Conservation (phyloP, 371 early-diverging fungal genomes). For the Apophysomyces sp. region DNA sequence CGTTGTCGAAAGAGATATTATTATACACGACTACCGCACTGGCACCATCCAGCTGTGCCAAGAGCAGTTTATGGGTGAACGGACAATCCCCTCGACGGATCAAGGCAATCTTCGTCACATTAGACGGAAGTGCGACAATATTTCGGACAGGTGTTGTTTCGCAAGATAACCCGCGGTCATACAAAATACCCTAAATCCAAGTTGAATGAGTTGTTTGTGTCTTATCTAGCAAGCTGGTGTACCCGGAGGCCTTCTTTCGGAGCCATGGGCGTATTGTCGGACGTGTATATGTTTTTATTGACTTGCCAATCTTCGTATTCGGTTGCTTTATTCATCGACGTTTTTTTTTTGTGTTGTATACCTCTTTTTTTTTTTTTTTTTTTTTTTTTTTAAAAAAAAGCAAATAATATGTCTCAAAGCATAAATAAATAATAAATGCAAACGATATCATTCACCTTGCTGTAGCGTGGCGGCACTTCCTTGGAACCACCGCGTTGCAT, state of each 20-base stretch:
- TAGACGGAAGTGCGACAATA: not conserved
- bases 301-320: constrained; percentile 19
- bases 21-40: constrained; percentile 28
- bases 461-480: constrained; percentile 13
- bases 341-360: not conserved
- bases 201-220: not conserved
- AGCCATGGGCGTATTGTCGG: constrained; percentile 11
- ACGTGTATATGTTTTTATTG: not conserved
- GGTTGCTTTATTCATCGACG: not conserved
- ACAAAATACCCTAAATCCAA: constrained; percentile 17
- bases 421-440: not conserved
- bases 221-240: not conserved
- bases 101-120: constrained; percentile 23
- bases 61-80: constrained; percentile 24
- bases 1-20: constrained; percentile 18
- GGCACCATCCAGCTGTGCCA: constrained; percentile 33
- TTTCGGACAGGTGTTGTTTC: not conserved
- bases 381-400: too few species aligned
- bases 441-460: constrained; percentile 11
- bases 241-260: constrained; percentile 18
- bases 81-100: constrained; percentile 25
- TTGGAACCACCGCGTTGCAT: constrained; percentile 19
- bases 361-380: too few species aligned
- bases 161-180: constrained; percentile 23
- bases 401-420: not conserved